Evolutionary conservation across 2,329 filamentous ascomycete species (phyloP).

Genomic region (Epichloe gansuensis): DNA sequence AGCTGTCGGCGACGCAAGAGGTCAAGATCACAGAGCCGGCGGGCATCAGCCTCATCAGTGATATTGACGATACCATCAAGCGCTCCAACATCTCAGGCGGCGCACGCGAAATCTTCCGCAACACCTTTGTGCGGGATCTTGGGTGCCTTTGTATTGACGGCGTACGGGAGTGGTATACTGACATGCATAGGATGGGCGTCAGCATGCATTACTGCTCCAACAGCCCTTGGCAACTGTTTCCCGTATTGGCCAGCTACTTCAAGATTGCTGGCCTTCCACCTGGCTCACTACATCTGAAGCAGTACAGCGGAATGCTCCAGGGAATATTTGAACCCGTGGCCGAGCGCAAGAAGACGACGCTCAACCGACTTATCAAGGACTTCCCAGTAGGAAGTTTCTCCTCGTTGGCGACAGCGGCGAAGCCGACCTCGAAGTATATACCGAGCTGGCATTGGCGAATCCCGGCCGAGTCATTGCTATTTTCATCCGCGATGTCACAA

Average conservation of each 20-base stretch:
- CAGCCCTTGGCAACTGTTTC: constrained; percentile 95
- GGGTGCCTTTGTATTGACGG: constrained; percentile 72
- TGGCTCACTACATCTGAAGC: constrained; percentile 89
- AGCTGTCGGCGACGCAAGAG: constrained; percentile 68
- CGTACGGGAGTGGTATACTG: constrained; percentile 79
- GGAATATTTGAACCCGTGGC: constrained; percentile 97
- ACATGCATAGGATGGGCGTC: constrained; percentile 68
- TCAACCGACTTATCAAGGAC: constrained; percentile 76
- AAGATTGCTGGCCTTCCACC: constrained; percentile 65
- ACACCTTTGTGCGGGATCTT: constrained; percentile 84
- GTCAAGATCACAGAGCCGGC: constrained; percentile 63
- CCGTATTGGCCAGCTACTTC: constrained; percentile 78
- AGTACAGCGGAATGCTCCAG: constrained; percentile 93
- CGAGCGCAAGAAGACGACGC: constrained; percentile 79
- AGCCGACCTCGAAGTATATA: constrained; percentile 94
- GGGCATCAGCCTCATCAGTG: constrained; percentile 88
- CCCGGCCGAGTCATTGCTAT: constrained; percentile 74
- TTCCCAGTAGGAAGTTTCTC: constrained; percentile 81
- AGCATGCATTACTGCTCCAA: constrained; percentile 97
- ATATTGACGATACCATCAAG: constrained; percentile 97
- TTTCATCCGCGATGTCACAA: constrained; percentile 94
- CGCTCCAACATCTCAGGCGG: constrained; percentile 82
- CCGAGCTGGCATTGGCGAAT: constrained; percentile 75
- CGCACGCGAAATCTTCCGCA: constrained; percentile 88
- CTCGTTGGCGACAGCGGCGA: constrained; percentile 93